Base-by-base conservation (phyloP, 2,329 filamentous ascomycete species). In the Aspergillus unguis region DNA sequence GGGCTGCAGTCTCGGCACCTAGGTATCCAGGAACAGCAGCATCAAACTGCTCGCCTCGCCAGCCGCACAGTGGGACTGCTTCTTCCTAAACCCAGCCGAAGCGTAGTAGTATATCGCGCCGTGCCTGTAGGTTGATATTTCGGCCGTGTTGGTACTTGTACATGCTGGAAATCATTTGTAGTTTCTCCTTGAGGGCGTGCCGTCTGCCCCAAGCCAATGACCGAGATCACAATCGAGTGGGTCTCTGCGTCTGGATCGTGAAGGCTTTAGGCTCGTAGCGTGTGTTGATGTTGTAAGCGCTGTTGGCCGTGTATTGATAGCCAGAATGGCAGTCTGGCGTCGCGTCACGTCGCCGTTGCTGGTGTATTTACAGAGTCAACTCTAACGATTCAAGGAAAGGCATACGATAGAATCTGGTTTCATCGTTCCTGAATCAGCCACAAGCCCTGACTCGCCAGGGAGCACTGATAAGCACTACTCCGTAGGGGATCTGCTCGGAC, bases 361-460 rank as follows among this genome's bases (percentile, higher is more conserved):
- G 42, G 42, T 32, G 42, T 44, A 44, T 44, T 27, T 44, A 26
- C 1, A 28, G 4, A 7, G 17, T 40, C 6, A 25, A 26, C 26
- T 8, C 23, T 9, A 23, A 23, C 5, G 6, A n/a, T 42, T 10
- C 5, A n/a, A 10, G n/a, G n/a, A 25, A 23, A 26, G 10, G 28
- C 41, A 31, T 44, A 44, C 42, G 42, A 29, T 44, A 44, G 29
- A 44, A 44, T 44, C 42, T 33, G 11, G 42, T 11, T 44, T 44
- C 42, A n/a, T 44, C 33, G 2, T 17, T 17, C 17, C 17, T 17
- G 17, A 17, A 17, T 17, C 17, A 17, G 17, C 17, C 17, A 17
- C 17, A 17, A 17, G 17, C 17, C 17, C 17, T 17, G 17, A 17
- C 17, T 17, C 1, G 17, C 17, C 17, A 17, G 17, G 17, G 1